Base-by-base conservation (phyloP, 805 yeast species). In the Candida nonsorbophila region DNA sequence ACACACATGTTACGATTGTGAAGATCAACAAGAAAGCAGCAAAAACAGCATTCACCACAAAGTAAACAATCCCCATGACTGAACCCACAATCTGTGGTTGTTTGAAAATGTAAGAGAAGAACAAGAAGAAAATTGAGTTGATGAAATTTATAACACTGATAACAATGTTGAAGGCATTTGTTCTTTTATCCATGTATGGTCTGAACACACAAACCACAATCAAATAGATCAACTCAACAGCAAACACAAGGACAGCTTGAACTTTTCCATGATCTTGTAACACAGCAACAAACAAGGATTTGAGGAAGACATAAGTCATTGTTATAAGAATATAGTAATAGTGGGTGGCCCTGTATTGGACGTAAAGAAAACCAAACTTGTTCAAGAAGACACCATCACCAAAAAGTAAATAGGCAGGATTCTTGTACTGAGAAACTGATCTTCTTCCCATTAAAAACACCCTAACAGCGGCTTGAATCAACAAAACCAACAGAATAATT, bases 131-230 rank as follows among this genome's bases (percentile, higher is more conserved):
- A 24, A 90, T 58, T 1, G 96, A 74, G 55, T 92, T 92, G 48
- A 90, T 58, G 33, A 86, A 72, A 50, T 78, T 83, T 42, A 92
- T 78, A 26, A 83, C 72, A 21, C 85, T 79, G 44, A 90, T 84
- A 27, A 84, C 71, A 44, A 92, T 90, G 59, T 88, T 90, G 73
- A 87, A 84, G n/a, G 77, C 79, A 47, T 92, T 92, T 19, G 97
- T 88, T 61, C 94, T 73, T 58, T 82, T 86, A 61, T 92, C 97
- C 88, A 92, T 79, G 55, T 74, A 92, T 7, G 98, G 98, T 55
- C 92, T 74, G 33, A 72, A 61, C 71, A 75, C 73, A 47, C 87
- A 79, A 16, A 87, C 45, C 0, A 67, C 64, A 20, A 71, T 70
- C 38, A 84, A 76, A 58, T 80, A 87, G 14, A 73, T 42, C 30